phyloP scores from a whole-genome alignment of 169 alveolate genomes.

The Eimeria brunetti region DNA sequence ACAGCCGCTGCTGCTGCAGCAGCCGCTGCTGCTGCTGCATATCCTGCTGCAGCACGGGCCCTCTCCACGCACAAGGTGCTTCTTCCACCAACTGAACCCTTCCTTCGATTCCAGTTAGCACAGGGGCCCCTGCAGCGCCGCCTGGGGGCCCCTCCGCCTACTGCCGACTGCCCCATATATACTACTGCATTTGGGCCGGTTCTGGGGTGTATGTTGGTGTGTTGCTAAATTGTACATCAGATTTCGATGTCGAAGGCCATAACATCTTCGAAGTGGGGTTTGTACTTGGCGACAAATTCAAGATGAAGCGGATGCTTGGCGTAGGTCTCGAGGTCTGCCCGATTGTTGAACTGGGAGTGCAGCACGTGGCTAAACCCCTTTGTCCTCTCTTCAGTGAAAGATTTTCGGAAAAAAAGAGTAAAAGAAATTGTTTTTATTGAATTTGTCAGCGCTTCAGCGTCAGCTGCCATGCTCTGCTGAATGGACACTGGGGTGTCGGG shows the following conservation, averaged over 20 bases:
- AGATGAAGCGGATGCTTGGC: conserved; percentile 57
- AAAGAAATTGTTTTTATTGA: conserved; percentile 31
- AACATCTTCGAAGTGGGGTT: conserved; percentile 68
- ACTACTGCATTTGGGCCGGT: background rate
- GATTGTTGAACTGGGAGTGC: conserved; percentile 63
- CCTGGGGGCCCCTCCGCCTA: background rate
- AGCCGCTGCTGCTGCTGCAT: background rate
- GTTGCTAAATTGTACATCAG: background rate
- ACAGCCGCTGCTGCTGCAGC: background rate
- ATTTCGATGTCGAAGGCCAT: conserved; percentile 73
- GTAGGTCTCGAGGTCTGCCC: conserved; percentile 45
- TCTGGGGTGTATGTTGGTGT: background rate
- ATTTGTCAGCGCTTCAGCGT: conserved; percentile 37
- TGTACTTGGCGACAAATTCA: conserved; percentile 52
- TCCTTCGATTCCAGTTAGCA: background rate
- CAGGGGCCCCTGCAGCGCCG: no score
- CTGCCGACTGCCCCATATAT: background rate
- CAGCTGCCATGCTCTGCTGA: conserved; percentile 34
- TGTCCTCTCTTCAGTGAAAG: conserved; percentile 60
- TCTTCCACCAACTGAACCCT: background rate
- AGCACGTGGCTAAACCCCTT: conserved; percentile 74
- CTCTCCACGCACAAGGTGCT: no score
- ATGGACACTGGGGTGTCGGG: conserved; percentile 14
- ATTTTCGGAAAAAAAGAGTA: conserved; percentile 26
- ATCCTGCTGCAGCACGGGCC: no score